These are phyloP conservation scores for Helianthus annuus DNA, from an alignment of 129 eudicot species.

Conservation along the genomic window DNA sequence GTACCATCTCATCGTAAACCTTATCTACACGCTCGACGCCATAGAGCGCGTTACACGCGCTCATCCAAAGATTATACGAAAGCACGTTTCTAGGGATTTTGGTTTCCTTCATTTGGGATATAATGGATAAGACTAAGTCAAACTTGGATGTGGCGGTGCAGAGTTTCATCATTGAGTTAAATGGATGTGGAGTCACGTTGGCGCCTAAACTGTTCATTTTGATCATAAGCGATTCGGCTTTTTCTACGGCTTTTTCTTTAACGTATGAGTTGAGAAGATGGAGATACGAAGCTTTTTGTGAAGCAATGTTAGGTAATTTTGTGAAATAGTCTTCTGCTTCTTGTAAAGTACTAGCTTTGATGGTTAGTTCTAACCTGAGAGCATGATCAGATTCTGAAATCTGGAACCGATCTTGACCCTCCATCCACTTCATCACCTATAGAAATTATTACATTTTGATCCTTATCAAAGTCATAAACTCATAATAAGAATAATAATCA, in stretches of 20 bases:
- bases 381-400: constrained; percentile 48
- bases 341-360: constrained; percentile 32
- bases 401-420: constrained; percentile 35
- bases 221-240: constrained; percentile 62
- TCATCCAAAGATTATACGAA: constrained; percentile 75
- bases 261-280: constrained; percentile 59
- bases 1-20: constrained; percentile 51
- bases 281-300: constrained; percentile 48
- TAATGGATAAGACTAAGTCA: constrained; percentile 42
- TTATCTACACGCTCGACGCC: constrained; percentile 38
- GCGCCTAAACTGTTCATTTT: constrained; percentile 43
- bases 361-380: constrained; percentile 43
- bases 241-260: constrained; percentile 39
- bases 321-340: constrained; percentile 58
- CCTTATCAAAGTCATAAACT: no score
- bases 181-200: constrained; percentile 52
- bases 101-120: constrained; percentile 49
- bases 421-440: constrained; percentile 63
- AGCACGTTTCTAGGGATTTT: constrained; percentile 51
- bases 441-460: not conserved
- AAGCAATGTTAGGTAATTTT: constrained; percentile 36
- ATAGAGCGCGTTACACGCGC: constrained; percentile 43
- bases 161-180: constrained; percentile 67
- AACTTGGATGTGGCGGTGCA: constrained; percentile 52
- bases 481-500: no score